Conservation (phyloP, 371 early-diverging fungal genomes). For the Apophysomyces ossiformis region DNA sequence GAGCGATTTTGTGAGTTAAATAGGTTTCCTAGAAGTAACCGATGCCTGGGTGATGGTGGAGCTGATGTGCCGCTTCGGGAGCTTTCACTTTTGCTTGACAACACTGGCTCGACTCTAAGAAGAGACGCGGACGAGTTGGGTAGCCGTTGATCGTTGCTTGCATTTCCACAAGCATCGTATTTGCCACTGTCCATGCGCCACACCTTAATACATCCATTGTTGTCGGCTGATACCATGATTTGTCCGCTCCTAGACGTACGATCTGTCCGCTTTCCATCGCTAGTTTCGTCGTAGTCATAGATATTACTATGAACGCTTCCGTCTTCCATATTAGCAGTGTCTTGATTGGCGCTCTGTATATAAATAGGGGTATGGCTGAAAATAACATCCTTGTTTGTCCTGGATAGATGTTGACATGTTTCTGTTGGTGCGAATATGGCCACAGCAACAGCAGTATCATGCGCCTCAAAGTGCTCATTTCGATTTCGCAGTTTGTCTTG, state of each 20-base stretch:
- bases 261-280: conserved; percentile 17
- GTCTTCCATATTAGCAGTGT: background rate
- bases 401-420: conserved; percentile 60
- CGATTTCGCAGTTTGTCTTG: conserved; percentile 37
- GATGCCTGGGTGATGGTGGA: no score
- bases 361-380: conserved; percentile 43
- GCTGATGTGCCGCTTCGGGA: no score
- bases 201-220: conserved; percentile 64
- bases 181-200: conserved; percentile 65
- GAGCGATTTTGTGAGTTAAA: no score
- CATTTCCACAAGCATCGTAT: no score
- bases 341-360: background rate
- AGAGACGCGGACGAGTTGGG: no score
- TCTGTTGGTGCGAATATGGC: conserved; percentile 67
- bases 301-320: background rate
- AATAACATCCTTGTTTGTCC: conserved; percentile 50
- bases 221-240: conserved; percentile 70
- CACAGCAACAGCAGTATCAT: conserved; percentile 56
- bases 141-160: no score
- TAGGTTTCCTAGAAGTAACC: no score
- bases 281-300: conserved; percentile 23
- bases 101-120: no score
- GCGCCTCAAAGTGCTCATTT: conserved; percentile 51
- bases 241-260: conserved; percentile 54
- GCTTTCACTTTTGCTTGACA: no score